Evolutionary conservation across 192 early-diverging fungal species (phyloP), one percentile per base, ranked within the genome.

Genomic region (Podila epicladia): DNA sequence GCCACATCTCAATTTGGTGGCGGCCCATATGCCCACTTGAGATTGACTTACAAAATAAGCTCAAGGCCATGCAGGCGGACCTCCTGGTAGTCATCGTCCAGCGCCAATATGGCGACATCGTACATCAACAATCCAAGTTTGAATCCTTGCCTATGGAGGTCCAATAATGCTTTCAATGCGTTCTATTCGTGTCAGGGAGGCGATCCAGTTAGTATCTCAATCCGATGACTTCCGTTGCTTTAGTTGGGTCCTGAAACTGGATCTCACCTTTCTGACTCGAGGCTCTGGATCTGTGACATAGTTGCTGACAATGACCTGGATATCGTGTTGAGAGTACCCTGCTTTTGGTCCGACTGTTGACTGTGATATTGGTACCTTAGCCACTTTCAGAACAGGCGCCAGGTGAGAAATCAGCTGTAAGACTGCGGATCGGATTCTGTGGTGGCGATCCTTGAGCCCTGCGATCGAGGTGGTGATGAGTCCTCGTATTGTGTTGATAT

Each of bases 41-140:
- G 49, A 84, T 66, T 35, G 7, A 67, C 72, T 62, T 82, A 87
- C 92, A 90, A 91, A 51, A 95, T 84, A 9, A 95, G 82, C 67
- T 90, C 89, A 5, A 92, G 82, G 2, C 91, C 92, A 2, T 83
- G 85, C 75, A 93, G 74, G 53, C 94, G 89, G 29, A 95, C 92
- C 64, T 93, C 89, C 75, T 94, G 91, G 51, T 85, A 89, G 48
- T 92, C 92, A 67, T 95, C 94, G 11, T 86, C 84, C 26, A 93
- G 86, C 0, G 91, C 86, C n/a, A 82, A 74, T 24, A 92, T 90
- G 28, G 87, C 88, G 6, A 91, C 85, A 57, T 86, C 83, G 70
- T 95, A 95, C 74, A 91, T 84, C 11, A 74, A 57, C n/a, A 84
- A 49, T 53, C 84, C 89, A 9, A 88, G 66, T 26, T 78, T 74